Conservation (phyloP, 164 flowering plant species). For the Tetrastigma voinierianum region DNA sequence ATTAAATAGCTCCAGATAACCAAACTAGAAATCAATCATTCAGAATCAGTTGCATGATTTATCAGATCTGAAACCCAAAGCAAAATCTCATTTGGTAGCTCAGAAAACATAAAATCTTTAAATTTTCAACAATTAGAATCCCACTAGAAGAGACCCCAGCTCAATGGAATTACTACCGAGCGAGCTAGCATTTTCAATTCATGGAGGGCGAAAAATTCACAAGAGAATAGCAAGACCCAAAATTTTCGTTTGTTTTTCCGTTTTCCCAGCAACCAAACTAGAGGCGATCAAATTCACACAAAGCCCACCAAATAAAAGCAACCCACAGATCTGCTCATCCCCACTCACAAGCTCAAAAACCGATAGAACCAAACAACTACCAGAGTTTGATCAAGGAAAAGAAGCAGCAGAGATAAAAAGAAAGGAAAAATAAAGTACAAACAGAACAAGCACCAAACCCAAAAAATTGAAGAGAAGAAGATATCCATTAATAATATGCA, state of each 20-base stretch:
- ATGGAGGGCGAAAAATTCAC: neutral
- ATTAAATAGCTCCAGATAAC: neutral
- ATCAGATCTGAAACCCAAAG: neutral
- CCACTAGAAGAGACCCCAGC: too few relatives aligned
- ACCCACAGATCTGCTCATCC: neutral
- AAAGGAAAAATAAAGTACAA: neutral
- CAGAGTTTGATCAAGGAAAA: neutral
- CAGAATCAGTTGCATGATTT: neutral
- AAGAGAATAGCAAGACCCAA: neutral
- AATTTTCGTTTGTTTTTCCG: neutral
- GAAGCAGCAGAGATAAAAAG: neutral
- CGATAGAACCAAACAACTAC: neutral
- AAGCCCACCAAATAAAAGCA: too few relatives aligned
- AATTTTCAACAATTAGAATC: neutral
- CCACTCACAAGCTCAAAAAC: neutral
- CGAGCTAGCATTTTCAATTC: neutral
- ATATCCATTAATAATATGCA: neutral
- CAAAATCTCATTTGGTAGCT: neutral
- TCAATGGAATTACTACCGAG: neutral
- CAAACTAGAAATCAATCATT: neutral
- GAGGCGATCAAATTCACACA: neutral
- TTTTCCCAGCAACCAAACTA: neutral
- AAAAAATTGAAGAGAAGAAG: neutral
- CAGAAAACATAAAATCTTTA: neutral
- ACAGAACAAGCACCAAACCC: neutral